Conservation (phyloP, 1,284 basidiomycete species). For the Microstroma glucosiphilum region DNA sequence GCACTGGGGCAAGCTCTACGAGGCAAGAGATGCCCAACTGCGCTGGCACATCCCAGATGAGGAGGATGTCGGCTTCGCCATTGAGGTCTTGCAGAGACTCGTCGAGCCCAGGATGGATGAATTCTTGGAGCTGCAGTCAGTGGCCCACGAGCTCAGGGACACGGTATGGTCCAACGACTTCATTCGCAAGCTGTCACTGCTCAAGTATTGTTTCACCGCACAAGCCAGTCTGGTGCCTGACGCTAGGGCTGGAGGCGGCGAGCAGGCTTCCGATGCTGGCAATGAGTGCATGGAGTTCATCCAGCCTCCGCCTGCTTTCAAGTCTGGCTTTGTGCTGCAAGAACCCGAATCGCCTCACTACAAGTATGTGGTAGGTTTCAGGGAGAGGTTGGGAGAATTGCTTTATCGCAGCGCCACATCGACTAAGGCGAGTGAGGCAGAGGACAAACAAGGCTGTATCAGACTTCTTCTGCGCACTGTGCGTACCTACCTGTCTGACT, state of each 20-base stretch:
- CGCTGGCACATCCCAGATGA: slow-evolving; percentile 79
- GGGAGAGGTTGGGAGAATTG: slow-evolving; percentile 65
- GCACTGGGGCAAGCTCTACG: slow-evolving; percentile 78
- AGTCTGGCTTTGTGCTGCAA: slow-evolving; percentile 67
- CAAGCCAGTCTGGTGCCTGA: slow-evolving; percentile 62
- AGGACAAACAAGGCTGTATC: slow-evolving; percentile 89
- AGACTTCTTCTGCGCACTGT: slow-evolving; percentile 54
- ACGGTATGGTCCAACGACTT: slow-evolving; percentile 78
- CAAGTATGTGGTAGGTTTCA: slow-evolving; percentile 61
- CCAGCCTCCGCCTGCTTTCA: slow-evolving; percentile 48
- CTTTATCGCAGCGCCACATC: slow-evolving; percentile 64
- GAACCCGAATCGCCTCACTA: slow-evolving; percentile 72
- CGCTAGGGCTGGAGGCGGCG: slow-evolving; percentile 57
- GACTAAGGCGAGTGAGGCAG: slow-evolving; percentile 57
- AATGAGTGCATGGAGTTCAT: slow-evolving; percentile 64
- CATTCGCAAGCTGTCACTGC: slow-evolving; percentile 64
- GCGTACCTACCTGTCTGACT: slow-evolving; percentile 39
- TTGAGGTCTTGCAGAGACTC: slow-evolving; percentile 70
- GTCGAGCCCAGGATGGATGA: slow-evolving; percentile 64
- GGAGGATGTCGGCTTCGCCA: slow-evolving; percentile 72
- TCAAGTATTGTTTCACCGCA: slow-evolving; percentile 66
- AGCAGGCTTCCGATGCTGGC: slow-evolving; percentile 58
- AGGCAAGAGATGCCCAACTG: slow-evolving; percentile 70
- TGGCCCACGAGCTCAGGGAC: slow-evolving; percentile 14
- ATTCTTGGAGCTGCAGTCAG: slow-evolving; percentile 48